A percentile compares a stretch with the other conserved stretches of the same genome.
These are phyloP conservation scores for Suhomyces bribrorum DNA, from an alignment of 1,139 yeast genomes.

Conservation along the genomic window DNA sequence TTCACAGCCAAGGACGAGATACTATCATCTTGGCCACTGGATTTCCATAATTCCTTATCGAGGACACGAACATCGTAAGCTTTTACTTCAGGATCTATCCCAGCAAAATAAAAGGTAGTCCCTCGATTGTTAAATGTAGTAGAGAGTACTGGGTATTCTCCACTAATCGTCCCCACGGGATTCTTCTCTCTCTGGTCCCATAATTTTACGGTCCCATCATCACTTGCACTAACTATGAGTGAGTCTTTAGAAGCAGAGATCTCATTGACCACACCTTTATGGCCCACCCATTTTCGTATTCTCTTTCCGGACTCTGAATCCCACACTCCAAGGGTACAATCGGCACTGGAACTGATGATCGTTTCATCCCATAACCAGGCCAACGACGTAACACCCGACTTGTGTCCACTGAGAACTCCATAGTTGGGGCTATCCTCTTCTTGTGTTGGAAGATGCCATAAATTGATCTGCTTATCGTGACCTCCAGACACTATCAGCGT, in stretches of 20 bases:
- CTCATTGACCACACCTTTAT: conserved; percentile 58
- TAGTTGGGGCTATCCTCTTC: conserved; percentile 32
- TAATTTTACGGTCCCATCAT: conserved; percentile 57
- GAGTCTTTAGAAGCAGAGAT: conserved; percentile 36
- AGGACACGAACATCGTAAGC: conserved; percentile 56
- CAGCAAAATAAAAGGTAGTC: conserved; percentile 53
- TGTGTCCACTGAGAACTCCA: conserved; percentile 48
- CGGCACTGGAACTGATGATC: conserved; percentile 52
- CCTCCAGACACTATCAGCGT: conserved; percentile 54
- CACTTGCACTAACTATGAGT: conserved; percentile 56
- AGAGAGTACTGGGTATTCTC: conserved; percentile 61
- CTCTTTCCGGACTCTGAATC: conserved; percentile 59
- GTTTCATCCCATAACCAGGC: conserved; percentile 45
- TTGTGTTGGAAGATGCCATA: conserved; percentile 46
- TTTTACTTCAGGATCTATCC: conserved; percentile 64
- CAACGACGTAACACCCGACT: conserved; percentile 52
- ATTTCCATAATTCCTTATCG: conserved; percentile 46
- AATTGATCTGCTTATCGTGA: conserved; percentile 43
- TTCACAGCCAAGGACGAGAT: conserved; percentile 56
- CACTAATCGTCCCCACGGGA: conserved; percentile 37
- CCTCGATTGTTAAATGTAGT: conserved; percentile 46
- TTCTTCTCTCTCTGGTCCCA: conserved; percentile 63
- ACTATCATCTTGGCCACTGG: conserved; percentile 44
- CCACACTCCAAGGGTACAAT: conserved; percentile 57
- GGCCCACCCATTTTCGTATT: conserved; percentile 54